These are phyloP conservation scores for Aspergillus jensenii DNA, from an alignment of 2,329 filamentous ascomycete genomes.

Conservation along the genomic window DNA sequence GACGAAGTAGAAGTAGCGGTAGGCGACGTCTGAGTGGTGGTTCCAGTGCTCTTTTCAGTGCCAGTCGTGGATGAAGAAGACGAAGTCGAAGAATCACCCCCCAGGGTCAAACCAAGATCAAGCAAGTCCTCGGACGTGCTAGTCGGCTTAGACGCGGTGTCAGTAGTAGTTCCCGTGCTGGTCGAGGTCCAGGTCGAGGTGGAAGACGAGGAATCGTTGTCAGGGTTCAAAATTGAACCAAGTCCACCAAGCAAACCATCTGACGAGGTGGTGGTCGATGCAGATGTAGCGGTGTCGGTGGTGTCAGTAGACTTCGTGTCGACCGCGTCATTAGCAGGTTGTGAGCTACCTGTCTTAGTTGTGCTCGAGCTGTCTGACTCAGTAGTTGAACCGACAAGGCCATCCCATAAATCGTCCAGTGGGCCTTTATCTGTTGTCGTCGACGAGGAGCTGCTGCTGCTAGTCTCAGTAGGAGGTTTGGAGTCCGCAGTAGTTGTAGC, in stretches of 20 bases:
- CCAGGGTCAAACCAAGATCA: neutral
- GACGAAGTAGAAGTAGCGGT: constrained; percentile 1
- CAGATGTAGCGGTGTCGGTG: neutral
- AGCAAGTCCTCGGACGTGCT: neutral
- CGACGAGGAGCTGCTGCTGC: neutral
- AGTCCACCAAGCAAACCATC: neutral
- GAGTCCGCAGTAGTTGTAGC: constrained; percentile 7
- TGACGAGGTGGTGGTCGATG: neutral
- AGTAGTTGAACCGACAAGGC: neutral
- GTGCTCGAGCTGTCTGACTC: neutral
- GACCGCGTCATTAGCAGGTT: neutral
- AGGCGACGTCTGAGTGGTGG: neutral
- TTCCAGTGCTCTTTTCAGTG: neutral
- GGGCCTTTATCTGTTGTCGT: neutral
- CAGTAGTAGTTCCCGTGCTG: neutral
- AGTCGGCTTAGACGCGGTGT: neutral
- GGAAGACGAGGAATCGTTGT: neutral
- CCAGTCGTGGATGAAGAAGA: neutral
- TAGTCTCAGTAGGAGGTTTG: neutral
- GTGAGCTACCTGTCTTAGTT: neutral
- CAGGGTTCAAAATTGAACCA: neutral
- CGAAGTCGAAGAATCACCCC: neutral
- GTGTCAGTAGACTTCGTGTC: neutral
- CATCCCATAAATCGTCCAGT: neutral
- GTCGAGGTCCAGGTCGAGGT: neutral